phyloP scores from a whole-genome alignment of 2,329 filamentous ascomycete species.

The Fusarium continuum region DNA sequence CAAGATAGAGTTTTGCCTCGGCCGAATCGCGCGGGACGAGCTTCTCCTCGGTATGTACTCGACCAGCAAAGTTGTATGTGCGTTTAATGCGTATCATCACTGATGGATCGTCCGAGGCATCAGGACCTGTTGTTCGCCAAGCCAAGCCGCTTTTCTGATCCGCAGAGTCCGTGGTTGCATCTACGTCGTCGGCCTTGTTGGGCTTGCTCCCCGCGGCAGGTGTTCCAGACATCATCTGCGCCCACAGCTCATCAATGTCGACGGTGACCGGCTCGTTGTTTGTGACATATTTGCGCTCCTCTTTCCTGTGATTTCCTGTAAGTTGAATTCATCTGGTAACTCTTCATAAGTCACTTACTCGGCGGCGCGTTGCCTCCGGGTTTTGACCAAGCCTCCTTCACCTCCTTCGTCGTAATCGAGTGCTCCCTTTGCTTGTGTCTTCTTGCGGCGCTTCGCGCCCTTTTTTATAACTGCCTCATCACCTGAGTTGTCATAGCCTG shows the following conservation, averaged over 20 bases:
- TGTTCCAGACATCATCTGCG: constrained; percentile 66
- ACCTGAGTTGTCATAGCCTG: constrained; percentile 73
- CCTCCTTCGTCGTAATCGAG: constrained; percentile 61
- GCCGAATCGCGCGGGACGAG: constrained; percentile 71
- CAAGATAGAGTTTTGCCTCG: constrained; percentile 71
- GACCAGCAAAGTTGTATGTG: constrained; percentile 78
- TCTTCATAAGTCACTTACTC: constrained; percentile 58
- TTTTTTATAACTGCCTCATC: constrained; percentile 75
- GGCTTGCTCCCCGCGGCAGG: constrained; percentile 12
- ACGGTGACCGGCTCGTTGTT: constrained; percentile 70
- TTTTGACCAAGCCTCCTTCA: constrained; percentile 74
- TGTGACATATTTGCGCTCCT: constrained; percentile 62
- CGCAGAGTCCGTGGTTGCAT: constrained; percentile 2
- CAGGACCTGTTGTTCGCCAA: not conserved
- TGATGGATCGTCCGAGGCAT: constrained; percentile 39
- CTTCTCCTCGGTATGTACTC: constrained; percentile 77
- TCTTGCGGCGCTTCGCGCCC: constrained; percentile 63
- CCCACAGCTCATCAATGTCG: constrained; percentile 77
- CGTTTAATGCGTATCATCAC: constrained; percentile 71
- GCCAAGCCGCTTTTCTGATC: constrained; percentile 13
- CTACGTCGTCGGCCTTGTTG: constrained; percentile 7
- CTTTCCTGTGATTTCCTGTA: constrained; percentile 55
- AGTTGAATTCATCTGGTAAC: not conserved
- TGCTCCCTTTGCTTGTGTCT: constrained; percentile 52
- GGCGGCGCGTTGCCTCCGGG: constrained; percentile 72